Conservation (phyloP, 768 basidiomycete genomes). For the Agrocybe praecox region DNA sequence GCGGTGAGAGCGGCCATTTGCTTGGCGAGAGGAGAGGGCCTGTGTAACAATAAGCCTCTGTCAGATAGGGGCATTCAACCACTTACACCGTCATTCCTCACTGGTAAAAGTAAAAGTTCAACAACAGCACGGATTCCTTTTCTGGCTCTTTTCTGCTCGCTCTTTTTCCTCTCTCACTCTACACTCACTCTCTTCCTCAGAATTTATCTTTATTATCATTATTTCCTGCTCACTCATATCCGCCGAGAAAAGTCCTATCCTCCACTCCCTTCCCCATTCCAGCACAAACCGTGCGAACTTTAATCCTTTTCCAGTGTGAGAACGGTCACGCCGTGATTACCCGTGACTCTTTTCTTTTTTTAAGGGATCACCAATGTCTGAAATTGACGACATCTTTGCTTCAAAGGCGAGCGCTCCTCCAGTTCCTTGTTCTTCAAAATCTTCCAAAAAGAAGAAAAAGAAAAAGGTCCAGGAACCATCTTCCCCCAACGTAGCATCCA, state of each 20-base stretch:
- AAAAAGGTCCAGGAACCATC: constrained; percentile 33
- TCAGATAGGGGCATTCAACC: no score
- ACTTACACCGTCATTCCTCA: no score
- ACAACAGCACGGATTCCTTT: no score
- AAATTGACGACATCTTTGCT: constrained; percentile 88
- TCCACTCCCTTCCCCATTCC: constrained; percentile 4
- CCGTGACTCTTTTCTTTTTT: constrained; percentile 10
- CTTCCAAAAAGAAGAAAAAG: constrained; percentile 43
- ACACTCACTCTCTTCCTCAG: neutral
- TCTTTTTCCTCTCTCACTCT: neutral
- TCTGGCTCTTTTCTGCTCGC: neutral
- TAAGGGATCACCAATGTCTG: constrained; percentile 48
- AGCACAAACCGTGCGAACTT: neutral
- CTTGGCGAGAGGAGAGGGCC: constrained; percentile 74
- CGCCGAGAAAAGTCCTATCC: neutral
- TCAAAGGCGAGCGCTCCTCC: constrained; percentile 35
- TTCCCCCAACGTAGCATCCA: constrained; percentile 13
- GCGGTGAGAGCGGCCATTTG: constrained; percentile 81
- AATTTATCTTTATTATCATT: neutral
- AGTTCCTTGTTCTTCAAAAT: constrained; percentile 30
- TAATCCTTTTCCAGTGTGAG: neutral
- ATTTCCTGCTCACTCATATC: neutral
- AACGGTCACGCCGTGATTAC: constrained; percentile 2
- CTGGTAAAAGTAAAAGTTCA: no score
- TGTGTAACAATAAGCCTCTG: constrained; percentile 18